These are phyloP conservation scores for Aureobasidium sp. DNA, from an alignment of 2,329 filamentous ascomycete genomes.

Conservation along the genomic window DNA sequence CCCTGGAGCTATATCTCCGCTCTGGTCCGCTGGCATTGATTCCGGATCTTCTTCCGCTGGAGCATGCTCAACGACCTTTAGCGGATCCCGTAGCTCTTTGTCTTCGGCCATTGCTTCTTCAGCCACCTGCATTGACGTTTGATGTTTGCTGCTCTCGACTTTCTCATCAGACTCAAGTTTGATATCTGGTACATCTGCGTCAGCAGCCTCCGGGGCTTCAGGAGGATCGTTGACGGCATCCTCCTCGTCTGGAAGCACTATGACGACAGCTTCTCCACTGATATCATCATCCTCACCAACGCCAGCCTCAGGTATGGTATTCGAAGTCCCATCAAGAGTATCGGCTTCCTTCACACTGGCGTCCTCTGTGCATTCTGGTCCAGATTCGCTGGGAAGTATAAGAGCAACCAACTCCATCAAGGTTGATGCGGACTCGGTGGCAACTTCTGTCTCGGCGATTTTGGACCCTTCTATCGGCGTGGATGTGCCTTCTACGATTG, in stretches of 20 bases:
- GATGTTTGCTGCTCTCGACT: not conserved
- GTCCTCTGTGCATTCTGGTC: not conserved
- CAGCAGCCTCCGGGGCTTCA: not conserved
- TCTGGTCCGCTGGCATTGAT: not conserved
- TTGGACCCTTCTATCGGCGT: not conserved
- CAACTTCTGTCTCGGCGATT: not conserved
- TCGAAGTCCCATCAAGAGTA: not conserved
- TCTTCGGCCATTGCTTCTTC: not conserved
- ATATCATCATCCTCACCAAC: not conserved
- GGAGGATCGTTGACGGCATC: not conserved
- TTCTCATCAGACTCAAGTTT: not conserved
- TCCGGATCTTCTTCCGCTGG: not conserved
- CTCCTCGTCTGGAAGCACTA: not conserved
- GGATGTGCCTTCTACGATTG: not conserved
- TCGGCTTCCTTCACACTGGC: not conserved
- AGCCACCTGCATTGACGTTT: not conserved
- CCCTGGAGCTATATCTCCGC: no score
- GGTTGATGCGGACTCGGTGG: not conserved
- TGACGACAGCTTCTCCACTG: no score
- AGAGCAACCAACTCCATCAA: not conserved
- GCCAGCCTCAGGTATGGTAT: not conserved
- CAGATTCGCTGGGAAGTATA: not conserved
- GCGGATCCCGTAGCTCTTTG: not conserved
- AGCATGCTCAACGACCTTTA: no score
- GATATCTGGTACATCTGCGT: accelerated